Conservation (phyloP, 2,329 filamentous ascomycete genomes). For the Monosporascus cannonballus region DNA sequence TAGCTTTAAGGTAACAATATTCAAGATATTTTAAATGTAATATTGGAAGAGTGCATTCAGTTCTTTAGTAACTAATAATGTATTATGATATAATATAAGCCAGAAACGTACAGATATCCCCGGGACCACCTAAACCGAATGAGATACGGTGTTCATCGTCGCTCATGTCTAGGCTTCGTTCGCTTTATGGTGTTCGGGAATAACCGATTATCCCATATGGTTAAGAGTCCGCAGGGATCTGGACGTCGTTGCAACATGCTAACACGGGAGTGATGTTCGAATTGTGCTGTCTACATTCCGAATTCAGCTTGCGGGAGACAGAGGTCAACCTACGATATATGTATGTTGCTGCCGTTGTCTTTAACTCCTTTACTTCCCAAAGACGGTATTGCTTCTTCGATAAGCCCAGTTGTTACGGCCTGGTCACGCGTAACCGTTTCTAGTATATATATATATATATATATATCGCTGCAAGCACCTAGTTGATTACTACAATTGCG, state of each 20-base stretch:
- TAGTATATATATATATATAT: no score
- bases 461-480: no score
- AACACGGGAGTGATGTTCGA: background rate
- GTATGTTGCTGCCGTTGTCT: background rate
- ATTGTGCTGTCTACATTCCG: background rate
- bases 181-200: background rate
- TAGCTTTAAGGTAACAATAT: no score
- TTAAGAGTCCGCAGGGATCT: background rate
- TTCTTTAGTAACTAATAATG: no score
- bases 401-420: slow-evolving; percentile 2
- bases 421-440: no score
- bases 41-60: no score
- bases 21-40: no score
- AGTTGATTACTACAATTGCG: no score
- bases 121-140: slow-evolving; percentile 24
- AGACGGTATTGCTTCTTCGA: slow-evolving; percentile 2
- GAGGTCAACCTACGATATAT: background rate
- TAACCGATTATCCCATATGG: background rate
- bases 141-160: slow-evolving; percentile 2
- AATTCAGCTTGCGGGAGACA: background rate
- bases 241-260: background rate
- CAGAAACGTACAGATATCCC: slow-evolving; percentile 19
- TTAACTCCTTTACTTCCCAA: background rate
- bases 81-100: no score
- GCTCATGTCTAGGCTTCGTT: background rate